Base-by-base conservation (phyloP, 306 rosid species). In the Rosa rugosa region DNA sequence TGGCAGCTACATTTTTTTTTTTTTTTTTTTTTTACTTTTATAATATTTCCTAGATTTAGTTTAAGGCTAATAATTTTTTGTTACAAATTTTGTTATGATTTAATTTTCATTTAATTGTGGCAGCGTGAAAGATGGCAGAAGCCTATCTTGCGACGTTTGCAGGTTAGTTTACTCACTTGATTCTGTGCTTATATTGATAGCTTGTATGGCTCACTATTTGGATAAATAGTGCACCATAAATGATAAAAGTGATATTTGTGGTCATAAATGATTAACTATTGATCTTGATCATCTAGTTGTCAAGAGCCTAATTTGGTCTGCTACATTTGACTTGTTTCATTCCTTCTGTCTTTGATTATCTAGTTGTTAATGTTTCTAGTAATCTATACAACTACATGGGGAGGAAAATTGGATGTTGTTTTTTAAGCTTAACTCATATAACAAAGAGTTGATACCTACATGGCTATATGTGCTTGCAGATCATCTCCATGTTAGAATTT, bases 91-190 rank as follows among this genome's bases (percentile, higher is more conserved):
- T 56, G 12, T 62, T 11, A 38, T 47, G 79, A 74, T 45, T 47
- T 49, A 31, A 31, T 60, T 50, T 56, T 80, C 44, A 57, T 64
- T 56, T 5, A 14, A 72, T 60, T 25, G 63, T 66, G 75, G 57
- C 91, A 88, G 91, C 91, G 91, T 83, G 86, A 83, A 74, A 78
- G 78, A 74, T 88, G 91, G 91, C 91, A 88, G 79, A 88, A 88
- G 82, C 91, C 91, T 76, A 49, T 88, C 75, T 74, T 88, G 76
- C 83, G 89, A 41, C 87, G 87, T 4, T 81, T 88, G 86, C 91
- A 88, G 91, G 91, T 88, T 75, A 11, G 60, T 73, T 67, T 73
- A 62, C 6, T 66, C 36, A 20, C 77, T 27, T 23, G 27, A 4
- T 38, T 53, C 11, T 75, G 53, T 75, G 49, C 46, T 50, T 70